Evolutionary conservation across 257 asterid species (phyloP).

Genomic region (Nicotiana otophora): DNA sequence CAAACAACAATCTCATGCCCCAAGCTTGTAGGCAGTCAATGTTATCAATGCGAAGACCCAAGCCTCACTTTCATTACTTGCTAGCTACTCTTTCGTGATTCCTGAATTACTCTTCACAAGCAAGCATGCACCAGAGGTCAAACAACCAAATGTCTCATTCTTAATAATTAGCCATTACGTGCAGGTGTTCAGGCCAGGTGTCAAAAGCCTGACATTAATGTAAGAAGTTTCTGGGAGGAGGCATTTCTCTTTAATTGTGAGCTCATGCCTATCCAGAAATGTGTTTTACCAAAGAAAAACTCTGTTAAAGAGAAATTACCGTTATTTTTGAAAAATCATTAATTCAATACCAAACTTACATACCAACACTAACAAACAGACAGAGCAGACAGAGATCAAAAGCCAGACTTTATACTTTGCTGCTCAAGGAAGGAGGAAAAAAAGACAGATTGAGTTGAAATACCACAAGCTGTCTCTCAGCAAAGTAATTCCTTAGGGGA

Average conservation of each 20-base stretch:
- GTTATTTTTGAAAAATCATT: too few relatives aligned
- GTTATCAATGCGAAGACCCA: neutral
- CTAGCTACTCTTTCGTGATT: neutral
- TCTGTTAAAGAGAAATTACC: too few relatives aligned
- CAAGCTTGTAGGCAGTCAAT: neutral
- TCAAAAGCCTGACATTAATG: neutral
- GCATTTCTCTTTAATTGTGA: constrained; percentile 3
- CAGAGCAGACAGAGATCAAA: neutral
- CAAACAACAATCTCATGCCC: neutral
- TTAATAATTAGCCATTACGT: neutral
- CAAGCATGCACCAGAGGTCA: neutral
- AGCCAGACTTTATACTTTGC: neutral
- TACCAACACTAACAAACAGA: neutral
- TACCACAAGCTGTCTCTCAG: neutral
- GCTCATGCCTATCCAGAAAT: neutral
- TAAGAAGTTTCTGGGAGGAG: neutral
- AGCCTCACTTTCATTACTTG: neutral
- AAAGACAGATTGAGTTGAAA: neutral
- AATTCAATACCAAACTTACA: neutral
- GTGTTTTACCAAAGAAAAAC: neutral
- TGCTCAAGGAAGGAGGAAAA: neutral
- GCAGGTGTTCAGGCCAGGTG: neutral
- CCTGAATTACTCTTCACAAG: neutral
- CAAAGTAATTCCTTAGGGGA: neutral
- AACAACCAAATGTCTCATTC: neutral